Evolutionary conservation across 225 moss, liverwort and hornwort species (phyloP).

Genomic region (Straminergon stramineum): DNA sequence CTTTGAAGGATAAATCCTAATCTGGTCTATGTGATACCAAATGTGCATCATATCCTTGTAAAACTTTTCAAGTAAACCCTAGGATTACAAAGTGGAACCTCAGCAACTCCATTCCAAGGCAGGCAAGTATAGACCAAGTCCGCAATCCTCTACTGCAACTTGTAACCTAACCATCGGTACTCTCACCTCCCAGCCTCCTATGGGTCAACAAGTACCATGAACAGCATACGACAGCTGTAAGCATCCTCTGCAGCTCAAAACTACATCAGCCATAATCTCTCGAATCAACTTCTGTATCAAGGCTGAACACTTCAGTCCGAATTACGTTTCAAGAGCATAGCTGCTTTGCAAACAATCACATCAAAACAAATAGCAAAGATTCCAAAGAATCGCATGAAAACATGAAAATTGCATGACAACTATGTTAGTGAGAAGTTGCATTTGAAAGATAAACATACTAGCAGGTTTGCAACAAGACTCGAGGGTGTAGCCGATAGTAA

Average conservation of each 20-base stretch:
- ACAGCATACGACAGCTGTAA: not conserved
- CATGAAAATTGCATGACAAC: not conserved
- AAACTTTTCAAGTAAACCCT: not conserved
- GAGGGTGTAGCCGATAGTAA: not conserved
- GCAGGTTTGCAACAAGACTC: not conserved
- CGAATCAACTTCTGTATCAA: not conserved
- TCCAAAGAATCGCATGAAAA: not conserved
- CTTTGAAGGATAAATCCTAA: not conserved
- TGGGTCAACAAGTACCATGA: not conserved
- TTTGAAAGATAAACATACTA: not conserved
- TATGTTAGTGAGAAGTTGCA: not conserved
- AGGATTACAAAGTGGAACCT: not conserved
- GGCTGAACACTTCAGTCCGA: not conserved
- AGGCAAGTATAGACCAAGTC: not conserved
- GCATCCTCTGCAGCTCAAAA: not conserved
- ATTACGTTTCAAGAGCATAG: not conserved
- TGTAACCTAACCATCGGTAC: not conserved
- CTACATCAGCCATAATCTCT: conserved; percentile 10
- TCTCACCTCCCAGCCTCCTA: not conserved
- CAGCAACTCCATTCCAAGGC: not conserved
- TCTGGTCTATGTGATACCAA: not conserved
- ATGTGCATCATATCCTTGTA: not conserved
- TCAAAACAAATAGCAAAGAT: not conserved
- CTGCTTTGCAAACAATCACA: not conserved
- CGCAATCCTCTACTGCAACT: not conserved